These are phyloP conservation scores for Sporobolomyces roseus DNA, from an alignment of 768 basidiomycete genomes.

Conservation along the genomic window DNA sequence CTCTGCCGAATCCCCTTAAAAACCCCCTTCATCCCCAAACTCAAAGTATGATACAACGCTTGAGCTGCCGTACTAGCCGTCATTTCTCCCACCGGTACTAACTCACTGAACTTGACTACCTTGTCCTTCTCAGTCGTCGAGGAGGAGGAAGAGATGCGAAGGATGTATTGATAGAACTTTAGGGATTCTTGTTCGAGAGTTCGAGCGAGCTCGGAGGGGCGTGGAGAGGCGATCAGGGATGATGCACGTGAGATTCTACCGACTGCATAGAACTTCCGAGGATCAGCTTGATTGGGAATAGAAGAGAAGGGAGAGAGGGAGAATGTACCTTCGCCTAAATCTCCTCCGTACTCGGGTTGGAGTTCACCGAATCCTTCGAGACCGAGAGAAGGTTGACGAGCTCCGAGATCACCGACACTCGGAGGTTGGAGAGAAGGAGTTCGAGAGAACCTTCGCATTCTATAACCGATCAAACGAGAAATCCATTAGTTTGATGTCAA, in stretches of 20 bases:
- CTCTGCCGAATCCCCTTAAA: conserved; percentile 29
- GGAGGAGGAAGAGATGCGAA: neutral
- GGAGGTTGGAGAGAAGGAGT: conserved; percentile 11
- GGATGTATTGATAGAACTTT: conserved; percentile 27
- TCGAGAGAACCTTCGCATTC: conserved; percentile 5
- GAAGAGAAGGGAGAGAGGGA: too few species aligned
- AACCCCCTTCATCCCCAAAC: conserved; percentile 19
- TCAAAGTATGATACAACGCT: conserved; percentile 31
- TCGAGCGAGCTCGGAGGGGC: neutral
- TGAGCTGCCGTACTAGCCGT: conserved; percentile 16
- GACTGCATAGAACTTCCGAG: neutral
- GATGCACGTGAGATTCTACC: conserved; percentile 13
- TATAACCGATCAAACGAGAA: neutral
- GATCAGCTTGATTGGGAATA: too few species aligned
- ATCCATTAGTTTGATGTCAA: too few species aligned
- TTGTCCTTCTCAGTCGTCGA: neutral
- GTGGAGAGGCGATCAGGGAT: neutral
- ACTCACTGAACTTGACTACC: neutral
- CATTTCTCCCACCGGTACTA: conserved; percentile 17
- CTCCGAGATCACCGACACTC: neutral
- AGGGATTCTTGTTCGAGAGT: conserved; percentile 26
- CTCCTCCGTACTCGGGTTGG: neutral
- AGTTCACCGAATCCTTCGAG: conserved; percentile 1
- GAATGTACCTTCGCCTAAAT: neutral
- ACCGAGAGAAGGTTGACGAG: neutral